Conservation (phyloP, 1,139 yeast genomes). For the Scheffersomyces illinoinensis region DNA sequence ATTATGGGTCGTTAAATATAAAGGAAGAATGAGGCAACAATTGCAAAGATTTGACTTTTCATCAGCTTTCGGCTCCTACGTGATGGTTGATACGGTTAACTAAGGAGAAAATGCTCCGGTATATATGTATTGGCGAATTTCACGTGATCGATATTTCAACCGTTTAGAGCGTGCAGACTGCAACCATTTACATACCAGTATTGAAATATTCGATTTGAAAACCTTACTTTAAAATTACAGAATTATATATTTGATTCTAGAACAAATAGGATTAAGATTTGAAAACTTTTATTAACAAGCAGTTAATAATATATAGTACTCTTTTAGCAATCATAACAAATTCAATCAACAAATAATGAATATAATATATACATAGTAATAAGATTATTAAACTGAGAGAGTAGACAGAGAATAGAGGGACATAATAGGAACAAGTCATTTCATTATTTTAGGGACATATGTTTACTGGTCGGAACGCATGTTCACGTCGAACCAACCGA, state of each 20-base stretch:
- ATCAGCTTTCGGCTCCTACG: neutral
- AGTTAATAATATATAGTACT: neutral
- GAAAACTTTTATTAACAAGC: neutral
- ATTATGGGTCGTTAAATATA: conserved; percentile 1
- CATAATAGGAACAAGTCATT: neutral
- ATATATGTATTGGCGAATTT: neutral
- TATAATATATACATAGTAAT: conserved; percentile 1
- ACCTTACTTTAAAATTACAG: no score
- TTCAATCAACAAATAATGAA: neutral
- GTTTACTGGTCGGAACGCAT: conserved; percentile 29
- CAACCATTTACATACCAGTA: neutral
- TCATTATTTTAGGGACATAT: neutral
- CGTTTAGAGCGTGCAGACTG: neutral
- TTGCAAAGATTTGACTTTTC: neutral
- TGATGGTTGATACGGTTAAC: neutral
- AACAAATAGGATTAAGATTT: neutral
- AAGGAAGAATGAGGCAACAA: neutral
- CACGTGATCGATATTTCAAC: neutral
- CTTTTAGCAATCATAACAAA: neutral
- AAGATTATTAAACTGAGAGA: neutral
- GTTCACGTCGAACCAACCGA: conserved; percentile 91
- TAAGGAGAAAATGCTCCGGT: neutral
- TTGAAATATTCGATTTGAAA: neutral
- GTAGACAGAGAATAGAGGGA: neutral
- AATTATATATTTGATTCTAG: no score